Evolutionary conservation across 23 red algal genomes (phyloP), one percentile per base, ranked within the genome.

Genomic region (Chondrus crispus): DNA sequence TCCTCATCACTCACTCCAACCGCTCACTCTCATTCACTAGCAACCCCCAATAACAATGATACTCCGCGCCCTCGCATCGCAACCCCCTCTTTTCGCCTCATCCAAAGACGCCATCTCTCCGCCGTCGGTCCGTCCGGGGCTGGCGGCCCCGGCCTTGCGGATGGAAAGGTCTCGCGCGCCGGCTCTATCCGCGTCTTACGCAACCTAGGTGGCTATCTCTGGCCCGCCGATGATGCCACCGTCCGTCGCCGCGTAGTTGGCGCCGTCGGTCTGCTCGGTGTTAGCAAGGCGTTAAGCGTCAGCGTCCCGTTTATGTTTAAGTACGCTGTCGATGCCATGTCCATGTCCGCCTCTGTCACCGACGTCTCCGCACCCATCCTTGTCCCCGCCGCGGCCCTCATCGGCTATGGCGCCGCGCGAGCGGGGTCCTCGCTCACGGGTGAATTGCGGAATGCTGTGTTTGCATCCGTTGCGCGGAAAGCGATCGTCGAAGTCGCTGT

Each of bases 281-380:
- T 46, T 19, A 93, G 86, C 63, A 99, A 99, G 68, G 16, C 78
- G 39, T 41, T 96, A 29, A 95, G 74, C n/a, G 90, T 99, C 3
- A 80, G 79, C 40, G 97, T 95, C 18, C 97, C 97, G 10, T 94
- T 99, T 62, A 44, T 95, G 16, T 93, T 99, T 43, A 99, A 99
- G 44, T 88, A 88, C 58, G 90, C 94, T 20, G 92, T 99, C 32
- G 97, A 99, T 54, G 79, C 85, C 24, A 71, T 96, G 4, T 82
- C 91, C 4, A 40, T 53, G 5, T 55, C 96, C 0, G 22, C 85
- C 14, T 43, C 41, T 20, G 60, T 71, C 2, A 58, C 89, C 8
- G 28, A 58, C 2, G 66, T 68, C 2, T 39, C 82, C 35, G 63
- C 88, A 44, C 43, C 80, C 46, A 22, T 52, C 29, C 39, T 88